Conservation (phyloP, 805 yeast genomes). For the Schwanniomyces sp. region DNA sequence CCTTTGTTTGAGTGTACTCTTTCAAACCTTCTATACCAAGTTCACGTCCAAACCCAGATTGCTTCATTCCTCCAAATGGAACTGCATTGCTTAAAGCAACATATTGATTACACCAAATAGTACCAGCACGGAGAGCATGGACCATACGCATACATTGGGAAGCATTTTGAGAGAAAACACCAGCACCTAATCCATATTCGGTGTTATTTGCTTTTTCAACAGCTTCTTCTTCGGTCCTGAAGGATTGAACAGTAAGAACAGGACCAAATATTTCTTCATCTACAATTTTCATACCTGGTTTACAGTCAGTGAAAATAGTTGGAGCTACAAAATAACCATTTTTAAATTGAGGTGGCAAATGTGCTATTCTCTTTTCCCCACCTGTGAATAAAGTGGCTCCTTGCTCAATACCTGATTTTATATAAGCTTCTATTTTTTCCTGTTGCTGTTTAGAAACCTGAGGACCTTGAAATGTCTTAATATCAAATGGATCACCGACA, state of each 20-base stretch:
- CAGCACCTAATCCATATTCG: conserved; percentile 76
- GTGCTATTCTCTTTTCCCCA: conserved; percentile 44
- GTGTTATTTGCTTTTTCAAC: conserved; percentile 61
- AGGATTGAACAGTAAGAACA: conserved; percentile 66
- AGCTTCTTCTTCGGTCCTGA: conserved; percentile 62
- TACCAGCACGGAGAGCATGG: conserved; percentile 70
- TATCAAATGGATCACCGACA: conserved; percentile 63
- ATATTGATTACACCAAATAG: conserved; percentile 85
- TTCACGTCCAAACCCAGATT: conserved; percentile 71
- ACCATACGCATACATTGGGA: conserved; percentile 51
- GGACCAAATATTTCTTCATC: conserved; percentile 85
- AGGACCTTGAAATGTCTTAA: conserved; percentile 72
- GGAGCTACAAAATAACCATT: conserved; percentile 55
- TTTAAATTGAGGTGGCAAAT: conserved; percentile 50
- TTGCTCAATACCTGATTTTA: conserved; percentile 61
- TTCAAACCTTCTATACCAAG: conserved; percentile 37
- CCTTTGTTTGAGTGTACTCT: conserved; percentile 33
- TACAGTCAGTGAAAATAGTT: conserved; percentile 64
- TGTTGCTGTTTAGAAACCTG: conserved; percentile 64
- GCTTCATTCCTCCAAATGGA: conserved; percentile 63
- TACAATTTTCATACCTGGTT: conserved; percentile 54
- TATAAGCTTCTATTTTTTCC: conserved; percentile 58
- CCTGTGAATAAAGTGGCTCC: conserved; percentile 68
- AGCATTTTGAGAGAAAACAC: conserved; percentile 61
- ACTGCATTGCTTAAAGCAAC: conserved; percentile 60